A percentile compares a stretch with the other conserved stretches of the same genome.
Evolutionary conservation across 805 yeast genomes (phyloP).

Genomic region (Ogataea corticis): DNA sequence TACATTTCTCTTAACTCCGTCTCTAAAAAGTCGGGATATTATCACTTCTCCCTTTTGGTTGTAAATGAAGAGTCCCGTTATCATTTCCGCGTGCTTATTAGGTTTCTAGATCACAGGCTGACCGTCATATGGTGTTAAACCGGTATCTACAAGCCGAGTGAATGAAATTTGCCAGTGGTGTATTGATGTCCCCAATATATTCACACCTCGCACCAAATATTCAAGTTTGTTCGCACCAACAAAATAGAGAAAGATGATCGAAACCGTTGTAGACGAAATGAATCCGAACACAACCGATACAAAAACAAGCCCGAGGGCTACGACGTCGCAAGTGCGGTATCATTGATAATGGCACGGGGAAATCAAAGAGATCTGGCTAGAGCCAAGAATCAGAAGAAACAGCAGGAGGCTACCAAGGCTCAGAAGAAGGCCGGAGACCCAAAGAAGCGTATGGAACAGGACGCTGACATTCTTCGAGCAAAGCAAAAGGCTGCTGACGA

Average conservation of each 20-base stretch:
- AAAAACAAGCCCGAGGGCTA: background rate
- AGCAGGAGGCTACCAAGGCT: conserved; percentile 57
- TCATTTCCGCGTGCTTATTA: conserved; percentile 47
- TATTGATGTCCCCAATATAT: no score
- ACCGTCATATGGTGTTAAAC: no score
- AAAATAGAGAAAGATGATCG: background rate
- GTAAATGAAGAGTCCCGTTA: conserved; percentile 78
- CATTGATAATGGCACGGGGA: conserved; percentile 78
- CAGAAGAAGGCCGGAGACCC: conserved; percentile 81
- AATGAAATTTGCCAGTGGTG: no score
- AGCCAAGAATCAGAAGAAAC: conserved; percentile 82
- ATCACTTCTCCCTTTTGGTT: conserved; percentile 82
- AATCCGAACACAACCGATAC: no score
- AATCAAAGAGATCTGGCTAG: conserved; percentile 95
- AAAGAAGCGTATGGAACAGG: conserved; percentile 77
- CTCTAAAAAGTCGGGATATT: conserved; percentile 69
- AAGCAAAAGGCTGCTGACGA: conserved; percentile 82
- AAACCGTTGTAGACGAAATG: conserved; percentile 1
- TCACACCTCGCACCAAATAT: conserved; percentile 5
- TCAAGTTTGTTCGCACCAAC: background rate
- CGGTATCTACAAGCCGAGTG: no score
- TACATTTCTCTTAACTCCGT: conserved; percentile 74
- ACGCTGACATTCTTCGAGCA: conserved; percentile 86
- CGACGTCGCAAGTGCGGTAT: background rate
- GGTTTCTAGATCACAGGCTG: no score